Evolutionary conservation across 2,329 filamentous ascomycete species (phyloP).

Genomic region (Cercospora sp.): DNA sequence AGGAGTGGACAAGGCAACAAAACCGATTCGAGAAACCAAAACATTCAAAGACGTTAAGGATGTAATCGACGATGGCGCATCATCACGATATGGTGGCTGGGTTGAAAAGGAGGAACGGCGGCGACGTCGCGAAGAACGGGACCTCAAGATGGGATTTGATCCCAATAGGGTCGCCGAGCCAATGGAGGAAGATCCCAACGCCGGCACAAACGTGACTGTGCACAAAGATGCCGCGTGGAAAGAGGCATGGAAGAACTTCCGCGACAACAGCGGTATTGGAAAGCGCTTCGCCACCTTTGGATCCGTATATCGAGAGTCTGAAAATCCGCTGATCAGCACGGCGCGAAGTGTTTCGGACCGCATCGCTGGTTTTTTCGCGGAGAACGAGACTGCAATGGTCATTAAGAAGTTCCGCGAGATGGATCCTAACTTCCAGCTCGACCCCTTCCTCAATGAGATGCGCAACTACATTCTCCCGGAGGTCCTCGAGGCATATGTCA

Average conservation of each 20-base stretch:
- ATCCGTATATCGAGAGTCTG: constrained; percentile 88
- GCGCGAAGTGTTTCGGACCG: constrained; percentile 92
- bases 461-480: constrained; percentile 97
- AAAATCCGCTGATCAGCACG: constrained; percentile 91
- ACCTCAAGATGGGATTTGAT: constrained; percentile 51
- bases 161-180: constrained; percentile 55
- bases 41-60: constrained; percentile 91
- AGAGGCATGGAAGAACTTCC: constrained; percentile 96
- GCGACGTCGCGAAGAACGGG: constrained; percentile 71
- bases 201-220: constrained; percentile 88
- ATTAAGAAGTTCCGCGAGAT: constrained; percentile 98
- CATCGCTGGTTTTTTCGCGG: constrained; percentile 92
- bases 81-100: constrained; percentile 94
- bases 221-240: constrained; percentile 98
- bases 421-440: constrained; percentile 91
- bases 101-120: constrained; percentile 91
- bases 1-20: constrained; percentile 89
- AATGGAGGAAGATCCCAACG: constrained; percentile 83
- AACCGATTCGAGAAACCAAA: constrained; percentile 90
- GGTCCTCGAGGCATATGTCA: constrained; percentile 96
- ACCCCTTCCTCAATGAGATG: constrained; percentile 91
- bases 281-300: constrained; percentile 86
- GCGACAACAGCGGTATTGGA: constrained; percentile 82
- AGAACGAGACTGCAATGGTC: constrained; percentile 96
- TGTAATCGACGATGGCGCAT: constrained; percentile 95